phyloP scores from a whole-genome alignment of 2,329 filamentous ascomycete genomes.

The Alternaria sp. region DNA sequence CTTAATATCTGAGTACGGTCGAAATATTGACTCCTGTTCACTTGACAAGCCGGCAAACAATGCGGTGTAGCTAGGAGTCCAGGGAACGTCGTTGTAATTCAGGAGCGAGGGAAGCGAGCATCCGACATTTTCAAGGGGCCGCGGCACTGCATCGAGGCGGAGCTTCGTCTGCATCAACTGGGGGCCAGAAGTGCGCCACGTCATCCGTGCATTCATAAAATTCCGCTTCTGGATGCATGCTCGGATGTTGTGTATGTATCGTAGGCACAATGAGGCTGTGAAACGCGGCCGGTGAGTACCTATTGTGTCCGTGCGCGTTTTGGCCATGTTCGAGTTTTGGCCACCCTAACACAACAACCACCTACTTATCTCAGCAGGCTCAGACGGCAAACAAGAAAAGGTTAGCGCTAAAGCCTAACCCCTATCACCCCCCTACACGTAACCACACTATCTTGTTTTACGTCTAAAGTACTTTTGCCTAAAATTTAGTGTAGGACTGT shows the following conservation, averaged over 20 bases:
- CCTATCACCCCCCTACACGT: no score
- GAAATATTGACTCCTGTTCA: not conserved
- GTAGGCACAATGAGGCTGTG: slow-evolving; percentile 23
- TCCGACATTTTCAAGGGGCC: slow-evolving; percentile 28
- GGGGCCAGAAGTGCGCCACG: slow-evolving; percentile 33
- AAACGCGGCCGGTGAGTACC: slow-evolving; percentile 11
- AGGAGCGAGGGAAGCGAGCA: slow-evolving; percentile 18
- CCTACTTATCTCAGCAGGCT: no score
- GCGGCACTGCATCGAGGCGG: slow-evolving; percentile 35
- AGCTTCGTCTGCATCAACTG: slow-evolving; percentile 25
- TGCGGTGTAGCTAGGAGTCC: not conserved
- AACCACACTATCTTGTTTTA: no score
- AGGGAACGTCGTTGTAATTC: not conserved
- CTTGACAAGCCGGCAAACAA: not conserved
- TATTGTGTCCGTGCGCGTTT: no score
- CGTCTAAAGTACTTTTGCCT: no score
- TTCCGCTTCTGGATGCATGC: slow-evolving; percentile 12
- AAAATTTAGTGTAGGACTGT: no score
- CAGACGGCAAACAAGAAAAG: no score
- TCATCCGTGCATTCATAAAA: slow-evolving; percentile 27
- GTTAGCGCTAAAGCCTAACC: no score
- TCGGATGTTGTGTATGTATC: slow-evolving; percentile 19
- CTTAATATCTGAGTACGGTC: no score
- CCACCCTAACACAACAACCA: no score
- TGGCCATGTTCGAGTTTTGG: no score